Conservation (phyloP, 2,329 filamentous ascomycete species). For the Arthrobotrys sphaeroides region DNA sequence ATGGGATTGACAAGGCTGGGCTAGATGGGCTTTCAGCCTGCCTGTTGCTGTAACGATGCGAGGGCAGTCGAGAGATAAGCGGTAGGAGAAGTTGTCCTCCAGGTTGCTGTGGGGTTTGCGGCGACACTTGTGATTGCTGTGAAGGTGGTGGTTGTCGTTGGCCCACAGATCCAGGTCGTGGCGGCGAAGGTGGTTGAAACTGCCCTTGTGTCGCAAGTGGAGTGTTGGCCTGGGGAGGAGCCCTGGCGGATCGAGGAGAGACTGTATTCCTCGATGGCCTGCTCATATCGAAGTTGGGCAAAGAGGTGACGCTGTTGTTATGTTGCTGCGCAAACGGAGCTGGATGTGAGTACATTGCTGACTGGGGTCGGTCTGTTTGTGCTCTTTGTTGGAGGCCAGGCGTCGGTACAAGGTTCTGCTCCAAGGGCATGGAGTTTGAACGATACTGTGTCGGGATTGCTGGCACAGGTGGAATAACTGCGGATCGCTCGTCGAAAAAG, state of each 20-base stretch:
- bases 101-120: background rate
- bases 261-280: slow-evolving; percentile 15
- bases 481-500: slow-evolving; percentile 27
- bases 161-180: background rate
- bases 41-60: slow-evolving; percentile 37
- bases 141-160: background rate
- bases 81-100: slow-evolving; percentile 29
- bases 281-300: slow-evolving; percentile 37
- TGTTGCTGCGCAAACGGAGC: slow-evolving; percentile 2
- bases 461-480: slow-evolving; percentile 38
- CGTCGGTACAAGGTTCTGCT: slow-evolving; percentile 16
- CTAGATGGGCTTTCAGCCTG: background rate
- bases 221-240: slow-evolving; percentile 1
- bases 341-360: slow-evolving; percentile 29
- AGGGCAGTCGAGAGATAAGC: slow-evolving; percentile 44
- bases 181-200: slow-evolving; percentile 16
- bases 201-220: slow-evolving; percentile 11
- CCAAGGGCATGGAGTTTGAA: slow-evolving; percentile 45
- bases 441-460: slow-evolving; percentile 41
- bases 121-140: background rate
- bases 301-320: slow-evolving; percentile 34
- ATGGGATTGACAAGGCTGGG: slow-evolving; percentile 41
- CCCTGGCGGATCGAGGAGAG: background rate
- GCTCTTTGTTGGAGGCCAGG: slow-evolving; percentile 37
- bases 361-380: slow-evolving; percentile 45